Conservation (phyloP, 2,329 filamentous ascomycete genomes). For the Mariannaea sp. region DNA sequence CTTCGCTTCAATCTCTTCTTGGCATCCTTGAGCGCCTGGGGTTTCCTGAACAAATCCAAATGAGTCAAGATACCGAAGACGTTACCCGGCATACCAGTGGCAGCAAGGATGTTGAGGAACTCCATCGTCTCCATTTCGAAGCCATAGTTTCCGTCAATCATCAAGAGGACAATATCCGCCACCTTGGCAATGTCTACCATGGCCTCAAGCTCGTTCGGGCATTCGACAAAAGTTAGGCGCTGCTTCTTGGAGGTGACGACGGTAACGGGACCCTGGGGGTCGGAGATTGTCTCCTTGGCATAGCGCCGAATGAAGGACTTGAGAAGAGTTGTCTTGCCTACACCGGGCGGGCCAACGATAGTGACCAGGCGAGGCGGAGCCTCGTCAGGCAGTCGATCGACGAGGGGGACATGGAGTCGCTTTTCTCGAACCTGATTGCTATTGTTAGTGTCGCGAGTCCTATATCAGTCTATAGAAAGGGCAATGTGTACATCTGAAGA, state of each 20-base stretch:
- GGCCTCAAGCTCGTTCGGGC: conserved; percentile 91
- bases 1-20: conserved; percentile 97
- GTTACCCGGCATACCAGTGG: conserved; percentile 97
- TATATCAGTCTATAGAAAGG: not conserved
- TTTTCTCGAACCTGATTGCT: conserved; percentile 82
- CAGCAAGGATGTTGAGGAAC: conserved; percentile 91
- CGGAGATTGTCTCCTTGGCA: conserved; percentile 90
- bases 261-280: conserved; percentile 89
- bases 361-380: conserved; percentile 90
- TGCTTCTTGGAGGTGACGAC: conserved; percentile 96
- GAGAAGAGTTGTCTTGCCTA: conserved; percentile 92
- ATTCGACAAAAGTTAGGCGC: conserved; percentile 93
- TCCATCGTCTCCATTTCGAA: conserved; percentile 99
- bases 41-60: conserved; percentile 92
- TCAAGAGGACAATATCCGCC: conserved; percentile 92
- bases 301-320: conserved; percentile 94
- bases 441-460: conserved; percentile 30
- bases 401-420: conserved; percentile 91
- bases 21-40: conserved; percentile 85
- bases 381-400: conserved; percentile 95
- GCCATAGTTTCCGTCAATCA: conserved; percentile 98
- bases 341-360: conserved; percentile 92
- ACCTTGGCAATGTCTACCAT: conserved; percentile 99
- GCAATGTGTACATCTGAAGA: conserved; percentile 66
- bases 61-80: conserved; percentile 97